Conservation (phyloP, 2,329 filamentous ascomycete genomes). For the Acrocalymma vagum region DNA sequence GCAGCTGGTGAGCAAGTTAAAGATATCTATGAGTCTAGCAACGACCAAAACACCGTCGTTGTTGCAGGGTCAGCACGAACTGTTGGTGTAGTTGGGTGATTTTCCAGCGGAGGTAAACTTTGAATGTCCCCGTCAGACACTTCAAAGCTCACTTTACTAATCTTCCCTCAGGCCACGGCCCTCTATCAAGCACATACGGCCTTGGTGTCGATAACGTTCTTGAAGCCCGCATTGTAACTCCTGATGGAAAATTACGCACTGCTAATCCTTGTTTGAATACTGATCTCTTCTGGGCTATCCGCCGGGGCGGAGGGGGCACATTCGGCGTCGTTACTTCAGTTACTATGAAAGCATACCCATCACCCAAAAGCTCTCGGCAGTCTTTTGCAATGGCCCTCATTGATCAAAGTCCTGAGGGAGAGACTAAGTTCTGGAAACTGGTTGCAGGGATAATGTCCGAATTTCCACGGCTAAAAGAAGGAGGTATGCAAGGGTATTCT, state of each 20-base stretch:
- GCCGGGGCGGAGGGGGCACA: conserved; percentile 36
- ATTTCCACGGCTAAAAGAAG: conserved; percentile 2
- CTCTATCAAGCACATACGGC: conserved; percentile 15
- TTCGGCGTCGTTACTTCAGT: conserved; percentile 38
- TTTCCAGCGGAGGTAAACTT: conserved; percentile 37
- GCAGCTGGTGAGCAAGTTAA: conserved; percentile 17
- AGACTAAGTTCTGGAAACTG: conserved; percentile 6
- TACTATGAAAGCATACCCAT: conserved; percentile 32
- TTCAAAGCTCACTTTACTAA: background rate
- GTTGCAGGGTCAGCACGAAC: conserved; percentile 16
- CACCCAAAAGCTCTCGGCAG: no score
- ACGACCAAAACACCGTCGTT: conserved; percentile 4
- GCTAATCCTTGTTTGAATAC: conserved; percentile 43
- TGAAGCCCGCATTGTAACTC: conserved; percentile 44
- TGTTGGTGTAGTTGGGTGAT: conserved; percentile 47
- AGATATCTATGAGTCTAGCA: conserved; percentile 15
- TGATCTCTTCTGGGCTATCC: conserved; percentile 44
- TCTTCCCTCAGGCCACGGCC: conserved; percentile 13
- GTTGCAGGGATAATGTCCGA: conserved; percentile 3
- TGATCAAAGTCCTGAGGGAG: no score
- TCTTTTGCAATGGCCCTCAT: background rate
- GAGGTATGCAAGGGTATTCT: conserved; percentile 6
- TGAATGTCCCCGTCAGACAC: background rate
- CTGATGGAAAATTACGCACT: conserved; percentile 39
- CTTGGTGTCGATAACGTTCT: conserved; percentile 49